These are phyloP conservation scores for Aspergillus hiratsukae DNA, from an alignment of 2,329 filamentous ascomycete species.

Conservation along the genomic window DNA sequence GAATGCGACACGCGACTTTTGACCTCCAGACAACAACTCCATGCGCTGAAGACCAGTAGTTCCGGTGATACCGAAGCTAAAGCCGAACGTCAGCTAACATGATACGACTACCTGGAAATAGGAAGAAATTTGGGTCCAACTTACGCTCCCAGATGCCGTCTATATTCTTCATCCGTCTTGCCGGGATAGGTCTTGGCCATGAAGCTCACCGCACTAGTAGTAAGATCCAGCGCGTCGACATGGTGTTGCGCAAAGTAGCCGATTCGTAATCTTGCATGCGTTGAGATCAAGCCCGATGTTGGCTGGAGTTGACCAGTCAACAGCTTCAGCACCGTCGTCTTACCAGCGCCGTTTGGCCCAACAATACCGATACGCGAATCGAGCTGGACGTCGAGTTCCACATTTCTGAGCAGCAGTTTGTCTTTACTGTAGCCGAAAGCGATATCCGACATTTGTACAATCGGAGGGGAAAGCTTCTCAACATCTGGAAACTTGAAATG, in stretches of 20 bases:
- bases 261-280: conserved; percentile 80
- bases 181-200: conserved; percentile 92
- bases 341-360: conserved; percentile 97
- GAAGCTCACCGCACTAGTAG: conserved; percentile 83
- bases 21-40: conserved; percentile 87
- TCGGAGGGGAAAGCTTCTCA: conserved; percentile 93
- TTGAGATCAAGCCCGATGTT: conserved; percentile 74
- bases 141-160: conserved; percentile 85
- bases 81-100: neutral
- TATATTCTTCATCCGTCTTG: conserved; percentile 92
- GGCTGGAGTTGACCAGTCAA: conserved; percentile 81
- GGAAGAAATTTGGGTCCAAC: conserved; percentile 34
- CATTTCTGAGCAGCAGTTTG: conserved; percentile 72
- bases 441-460: conserved; percentile 94
- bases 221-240: conserved; percentile 91
- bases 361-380: conserved; percentile 98
- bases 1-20: conserved; percentile 97
- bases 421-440: conserved; percentile 82
- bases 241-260: conserved; percentile 99
- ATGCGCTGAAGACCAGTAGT: conserved; percentile 97
- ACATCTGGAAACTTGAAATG: conserved; percentile 97
- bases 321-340: conserved; percentile 97
- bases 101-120: conserved; percentile 1
- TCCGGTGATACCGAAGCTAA: conserved; percentile 68
- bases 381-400: conserved; percentile 94